These are phyloP conservation scores for Candida easanensis DNA, from an alignment of 805 yeast species.

Conservation along the genomic window DNA sequence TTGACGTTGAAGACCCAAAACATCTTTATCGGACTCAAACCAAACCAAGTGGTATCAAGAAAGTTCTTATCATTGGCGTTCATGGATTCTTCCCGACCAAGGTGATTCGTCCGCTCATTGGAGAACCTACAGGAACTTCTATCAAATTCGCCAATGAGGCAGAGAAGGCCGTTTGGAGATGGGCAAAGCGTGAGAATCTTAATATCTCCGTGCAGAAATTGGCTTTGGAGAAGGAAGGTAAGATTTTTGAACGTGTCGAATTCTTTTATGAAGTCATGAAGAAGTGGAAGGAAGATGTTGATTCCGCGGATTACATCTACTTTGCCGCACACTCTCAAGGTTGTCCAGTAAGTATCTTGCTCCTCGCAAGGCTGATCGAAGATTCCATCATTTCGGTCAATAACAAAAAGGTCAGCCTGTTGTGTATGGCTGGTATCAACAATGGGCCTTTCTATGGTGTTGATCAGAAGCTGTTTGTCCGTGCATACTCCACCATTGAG, in stretches of 20 bases:
- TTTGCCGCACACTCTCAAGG: constrained; percentile 97
- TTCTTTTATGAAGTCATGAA: constrained; percentile 70
- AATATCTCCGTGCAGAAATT: constrained; percentile 69
- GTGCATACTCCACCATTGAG: constrained; percentile 89
- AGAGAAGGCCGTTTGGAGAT: constrained; percentile 67
- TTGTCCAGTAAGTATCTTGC: constrained; percentile 81
- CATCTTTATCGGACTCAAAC: constrained; percentile 24
- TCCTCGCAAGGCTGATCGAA: constrained; percentile 71
- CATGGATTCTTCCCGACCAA: constrained; percentile 95
- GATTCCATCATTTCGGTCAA: constrained; percentile 43
- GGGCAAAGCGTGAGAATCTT: constrained; percentile 41
- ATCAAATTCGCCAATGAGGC: constrained; percentile 88
- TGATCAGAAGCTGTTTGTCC: constrained; percentile 78
- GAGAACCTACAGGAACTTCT: constrained; percentile 97
- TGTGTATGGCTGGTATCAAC: constrained; percentile 95
- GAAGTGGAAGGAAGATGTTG: constrained; percentile 54
- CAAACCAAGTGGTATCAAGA: constrained; percentile 35
- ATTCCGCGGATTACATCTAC: constrained; percentile 80
- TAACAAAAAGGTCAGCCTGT: constrained; percentile 52
- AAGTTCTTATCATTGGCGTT: constrained; percentile 83
- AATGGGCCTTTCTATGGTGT: constrained; percentile 92
- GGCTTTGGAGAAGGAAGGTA: constrained; percentile 93
- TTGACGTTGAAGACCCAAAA: constrained; percentile 25
- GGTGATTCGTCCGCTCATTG: constrained; percentile 80
- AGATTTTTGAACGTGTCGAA: constrained; percentile 79